Evolutionary conservation across 257 asterid genomes (phyloP).

Genomic region (Perilla frutescens): DNA sequence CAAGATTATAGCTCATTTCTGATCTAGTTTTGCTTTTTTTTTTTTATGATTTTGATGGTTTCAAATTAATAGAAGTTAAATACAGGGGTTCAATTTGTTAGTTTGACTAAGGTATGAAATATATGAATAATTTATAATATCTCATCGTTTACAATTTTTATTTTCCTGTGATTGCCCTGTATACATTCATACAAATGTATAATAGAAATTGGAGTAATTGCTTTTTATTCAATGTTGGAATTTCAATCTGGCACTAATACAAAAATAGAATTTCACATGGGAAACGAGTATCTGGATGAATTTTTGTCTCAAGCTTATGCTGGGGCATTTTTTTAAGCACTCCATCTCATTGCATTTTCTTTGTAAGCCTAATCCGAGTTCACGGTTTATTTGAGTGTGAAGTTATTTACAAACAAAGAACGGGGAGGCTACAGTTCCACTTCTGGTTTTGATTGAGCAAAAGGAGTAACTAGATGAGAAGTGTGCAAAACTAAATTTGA

Average conservation of each 20-base stretch:
- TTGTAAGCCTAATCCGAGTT: background rate
- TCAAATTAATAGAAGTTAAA: background rate
- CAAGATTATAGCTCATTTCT: background rate
- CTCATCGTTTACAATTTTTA: background rate
- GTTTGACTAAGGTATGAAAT: background rate
- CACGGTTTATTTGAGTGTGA: background rate
- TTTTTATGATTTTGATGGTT: constrained; percentile 8
- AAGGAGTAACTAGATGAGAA: too few species aligned
- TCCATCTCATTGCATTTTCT: background rate
- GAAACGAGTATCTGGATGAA: background rate
- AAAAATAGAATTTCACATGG: background rate
- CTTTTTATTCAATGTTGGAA: background rate
- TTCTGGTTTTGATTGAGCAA: background rate
- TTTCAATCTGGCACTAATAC: background rate
- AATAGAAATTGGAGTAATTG: background rate
- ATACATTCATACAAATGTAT: background rate
- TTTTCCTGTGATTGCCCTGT: background rate
- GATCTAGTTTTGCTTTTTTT: constrained; percentile 27
- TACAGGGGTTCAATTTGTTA: background rate
- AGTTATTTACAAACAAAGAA: too few species aligned
- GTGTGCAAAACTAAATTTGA: too few species aligned
- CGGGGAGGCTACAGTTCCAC: too few species aligned
- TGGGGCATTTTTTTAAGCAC: background rate
- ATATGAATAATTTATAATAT: too few species aligned
- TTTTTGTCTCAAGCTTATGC: background rate